Percentiles rank a stretch among this genome's conserved stretches.
Evolutionary conservation across 2,329 filamentous ascomycete species (phyloP).

Genomic region (Arthrinium phaeospermum): DNA sequence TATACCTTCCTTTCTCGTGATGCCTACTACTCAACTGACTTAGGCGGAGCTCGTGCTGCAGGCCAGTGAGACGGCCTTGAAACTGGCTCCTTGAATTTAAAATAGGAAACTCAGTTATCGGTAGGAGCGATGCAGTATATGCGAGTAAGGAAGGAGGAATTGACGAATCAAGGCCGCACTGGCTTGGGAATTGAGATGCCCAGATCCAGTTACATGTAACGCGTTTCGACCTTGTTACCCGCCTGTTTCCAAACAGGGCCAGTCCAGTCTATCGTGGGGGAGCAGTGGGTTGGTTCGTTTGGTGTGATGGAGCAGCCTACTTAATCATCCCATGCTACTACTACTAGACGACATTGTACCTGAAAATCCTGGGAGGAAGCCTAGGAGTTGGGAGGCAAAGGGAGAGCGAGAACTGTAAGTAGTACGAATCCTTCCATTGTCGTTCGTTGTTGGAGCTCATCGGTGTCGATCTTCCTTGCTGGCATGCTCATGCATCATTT

Average conservation of each 20-base stretch:
- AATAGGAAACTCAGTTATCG: background rate
- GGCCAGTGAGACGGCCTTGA: background rate
- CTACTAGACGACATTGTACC: too few relatives aligned
- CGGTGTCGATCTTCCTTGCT: background rate
- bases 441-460: background rate
- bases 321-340: background rate
- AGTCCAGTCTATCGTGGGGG: background rate
- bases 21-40: background rate
- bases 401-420: too few relatives aligned
- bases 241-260: background rate
- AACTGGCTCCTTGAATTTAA: background rate
- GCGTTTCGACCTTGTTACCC: constrained; percentile 8
- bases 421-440: background rate
- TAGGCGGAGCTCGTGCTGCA: background rate
- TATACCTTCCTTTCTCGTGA: background rate
- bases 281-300: background rate
- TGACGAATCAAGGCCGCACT: background rate
- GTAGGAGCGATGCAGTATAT: background rate
- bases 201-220: background rate
- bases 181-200: background rate
- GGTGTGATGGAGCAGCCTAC: background rate
- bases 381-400: too few relatives aligned
- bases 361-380: too few relatives aligned
- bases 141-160: background rate
- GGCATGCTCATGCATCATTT: background rate